Percentiles rank a stretch among this genome's conserved stretches.
These are phyloP conservation scores for Nakataea oryzae DNA, from an alignment of 2,329 filamentous ascomycete species.

Conservation along the genomic window DNA sequence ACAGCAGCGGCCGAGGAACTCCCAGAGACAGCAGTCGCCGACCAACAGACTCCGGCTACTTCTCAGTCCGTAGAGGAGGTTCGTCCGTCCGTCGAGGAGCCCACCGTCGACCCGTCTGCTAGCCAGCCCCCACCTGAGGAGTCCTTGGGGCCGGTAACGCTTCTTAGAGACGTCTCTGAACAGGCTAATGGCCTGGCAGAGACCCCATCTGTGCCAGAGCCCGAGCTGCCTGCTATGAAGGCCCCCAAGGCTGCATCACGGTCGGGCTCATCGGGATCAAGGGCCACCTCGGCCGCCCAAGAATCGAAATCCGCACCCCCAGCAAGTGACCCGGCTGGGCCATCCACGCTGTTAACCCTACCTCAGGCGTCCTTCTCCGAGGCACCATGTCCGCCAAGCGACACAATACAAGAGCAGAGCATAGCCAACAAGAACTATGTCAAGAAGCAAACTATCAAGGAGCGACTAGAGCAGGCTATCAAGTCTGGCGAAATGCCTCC, in stretches of 20 bases:
- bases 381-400: constrained; percentile 30
- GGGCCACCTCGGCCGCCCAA: constrained; percentile 8
- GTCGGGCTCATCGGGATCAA: constrained; percentile 8
- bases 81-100: not conserved
- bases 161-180: not conserved
- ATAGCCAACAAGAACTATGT: constrained; percentile 48
- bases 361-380: constrained; percentile 22
- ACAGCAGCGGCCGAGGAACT: not conserved
- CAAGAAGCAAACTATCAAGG: constrained; percentile 51
- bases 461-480: constrained; percentile 53
- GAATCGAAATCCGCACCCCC: constrained; percentile 18
- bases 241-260: constrained; percentile 4
- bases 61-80: not conserved
- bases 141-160: not conserved
- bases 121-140: not conserved
- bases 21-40: not conserved
- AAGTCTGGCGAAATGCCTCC: constrained; percentile 75
- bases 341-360: constrained; percentile 16
- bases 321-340: constrained; percentile 34
- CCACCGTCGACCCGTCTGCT: not conserved
- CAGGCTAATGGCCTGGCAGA: not conserved
- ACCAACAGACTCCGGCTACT: not conserved
- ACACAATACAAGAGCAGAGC: constrained; percentile 13
- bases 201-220: not conserved
- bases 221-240: constrained; percentile 2